These are phyloP conservation scores for Kingdonia uniflora DNA, from an alignment of 164 flowering plant species.

Conservation along the genomic window DNA sequence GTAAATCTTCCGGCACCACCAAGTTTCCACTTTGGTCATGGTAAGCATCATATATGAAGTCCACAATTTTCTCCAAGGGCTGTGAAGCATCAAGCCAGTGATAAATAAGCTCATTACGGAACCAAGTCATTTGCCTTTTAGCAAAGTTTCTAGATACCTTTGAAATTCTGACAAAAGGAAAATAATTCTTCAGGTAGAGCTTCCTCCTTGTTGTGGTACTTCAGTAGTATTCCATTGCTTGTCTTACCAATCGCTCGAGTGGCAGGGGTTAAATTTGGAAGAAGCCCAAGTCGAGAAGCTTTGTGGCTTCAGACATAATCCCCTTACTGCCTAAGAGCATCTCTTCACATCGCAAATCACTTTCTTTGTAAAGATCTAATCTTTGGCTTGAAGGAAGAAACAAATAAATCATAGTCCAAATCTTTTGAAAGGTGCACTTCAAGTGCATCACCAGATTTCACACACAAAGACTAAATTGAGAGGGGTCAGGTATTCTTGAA, in stretches of 20 bases:
- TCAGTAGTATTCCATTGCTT: conserved; percentile 81
- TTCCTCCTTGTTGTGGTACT: conserved; percentile 56
- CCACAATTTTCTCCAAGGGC: conserved; percentile 62
- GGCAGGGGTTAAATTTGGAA: conserved; percentile 84
- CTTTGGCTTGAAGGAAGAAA: conserved; percentile 79
- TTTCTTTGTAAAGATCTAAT: conserved; percentile 68
- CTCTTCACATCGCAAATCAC: conserved; percentile 87
- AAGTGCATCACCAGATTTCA: conserved; percentile 21
- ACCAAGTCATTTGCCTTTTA: conserved; percentile 97
- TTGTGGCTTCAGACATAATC: conserved; percentile 59
- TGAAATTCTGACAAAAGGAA: conserved; percentile 69
- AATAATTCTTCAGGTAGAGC: conserved; percentile 59
- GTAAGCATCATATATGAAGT: conserved; percentile 62
- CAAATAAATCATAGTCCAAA: conserved; percentile 85
- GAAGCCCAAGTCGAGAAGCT: conserved; percentile 87
- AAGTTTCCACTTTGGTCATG: conserved; percentile 34
- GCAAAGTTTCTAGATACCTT: conserved; percentile 89
- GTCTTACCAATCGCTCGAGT: conserved; percentile 95
- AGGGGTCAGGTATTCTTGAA: conserved; percentile 17
- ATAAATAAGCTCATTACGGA: conserved; percentile 80
- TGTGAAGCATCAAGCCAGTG: conserved; percentile 92
- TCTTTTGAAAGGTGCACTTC: conserved; percentile 28
- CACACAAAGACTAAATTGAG: conserved; percentile 17
- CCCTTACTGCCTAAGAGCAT: conserved; percentile 91
- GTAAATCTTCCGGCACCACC: conserved; percentile 52